Conservation (phyloP, 805 yeast genomes). For the Ogataea saltuana region DNA sequence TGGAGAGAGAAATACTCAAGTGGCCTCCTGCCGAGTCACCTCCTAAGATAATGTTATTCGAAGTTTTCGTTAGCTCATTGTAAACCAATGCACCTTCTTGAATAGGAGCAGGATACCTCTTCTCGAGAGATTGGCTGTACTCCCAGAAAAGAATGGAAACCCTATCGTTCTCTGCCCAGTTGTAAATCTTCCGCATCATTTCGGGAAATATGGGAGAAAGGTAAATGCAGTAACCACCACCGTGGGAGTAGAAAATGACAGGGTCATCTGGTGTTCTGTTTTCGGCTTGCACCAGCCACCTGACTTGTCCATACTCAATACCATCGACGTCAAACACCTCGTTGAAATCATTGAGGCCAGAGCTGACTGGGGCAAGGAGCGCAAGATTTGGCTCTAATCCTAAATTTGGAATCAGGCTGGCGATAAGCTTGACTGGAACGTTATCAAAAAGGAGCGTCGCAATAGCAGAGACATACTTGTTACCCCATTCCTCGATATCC, state of each 20-base stretch:
- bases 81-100: not conserved
- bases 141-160: not conserved
- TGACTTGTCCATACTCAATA: constrained; percentile 29
- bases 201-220: not conserved
- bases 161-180: not conserved
- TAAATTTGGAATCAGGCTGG: not conserved
- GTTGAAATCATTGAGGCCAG: not conserved
- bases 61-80: constrained; percentile 5
- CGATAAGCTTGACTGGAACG: constrained; percentile 1
- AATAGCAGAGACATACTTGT: not conserved
- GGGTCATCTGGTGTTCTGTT: not conserved
- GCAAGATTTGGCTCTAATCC: constrained; percentile 3
- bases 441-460: not conserved
- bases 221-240: constrained; percentile 5
- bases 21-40: constrained; percentile 8
- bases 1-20: not conserved
- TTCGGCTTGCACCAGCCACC: constrained; percentile 4
- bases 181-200: not conserved
- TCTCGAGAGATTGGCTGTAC: not conserved
- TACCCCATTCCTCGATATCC: not conserved
- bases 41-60: constrained; percentile 3
- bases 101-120: not conserved
- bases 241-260: constrained; percentile 1
- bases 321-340: constrained; percentile 1
- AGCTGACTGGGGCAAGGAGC: not conserved